A percentile compares a stretch with the other conserved stretches of the same genome.
These are phyloP conservation scores for Pseudotulostoma volvatum DNA, from an alignment of 495 filamentous ascomycete species.

Conservation along the genomic window DNA sequence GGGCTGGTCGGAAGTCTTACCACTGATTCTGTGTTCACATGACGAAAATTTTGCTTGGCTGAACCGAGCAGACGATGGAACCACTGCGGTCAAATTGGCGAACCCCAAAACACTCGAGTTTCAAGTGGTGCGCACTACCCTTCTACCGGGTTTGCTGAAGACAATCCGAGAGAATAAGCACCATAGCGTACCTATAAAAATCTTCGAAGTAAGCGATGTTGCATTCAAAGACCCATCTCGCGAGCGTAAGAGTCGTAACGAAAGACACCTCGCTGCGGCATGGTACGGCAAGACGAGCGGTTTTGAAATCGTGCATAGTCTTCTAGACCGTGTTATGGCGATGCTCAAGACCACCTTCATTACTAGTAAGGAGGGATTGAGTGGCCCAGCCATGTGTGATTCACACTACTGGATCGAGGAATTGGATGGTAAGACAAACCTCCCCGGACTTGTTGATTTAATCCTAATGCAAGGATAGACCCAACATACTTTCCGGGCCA, in stretches of 20 bases:
- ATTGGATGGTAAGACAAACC: slow-evolving; percentile 44
- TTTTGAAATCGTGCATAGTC: slow-evolving; percentile 90
- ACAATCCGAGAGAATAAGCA: slow-evolving; percentile 90
- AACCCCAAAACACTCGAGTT: slow-evolving; percentile 96
- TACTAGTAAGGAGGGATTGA: slow-evolving; percentile 52
- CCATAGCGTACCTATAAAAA: slow-evolving; percentile 74
- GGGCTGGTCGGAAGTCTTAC: slow-evolving; percentile 93
- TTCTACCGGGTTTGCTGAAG: slow-evolving; percentile 86
- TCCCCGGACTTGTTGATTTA: neutral
- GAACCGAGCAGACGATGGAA: slow-evolving; percentile 79
- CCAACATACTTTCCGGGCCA: slow-evolving; percentile 83
- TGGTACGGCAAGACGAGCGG: slow-evolving; percentile 90
- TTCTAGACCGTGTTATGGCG: slow-evolving; percentile 77
- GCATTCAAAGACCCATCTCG: slow-evolving; percentile 64
- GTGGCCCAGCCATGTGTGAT: slow-evolving; percentile 35
- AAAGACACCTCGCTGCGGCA: slow-evolving; percentile 87
- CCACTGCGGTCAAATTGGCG: slow-evolving; percentile 68
- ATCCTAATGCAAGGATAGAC: slow-evolving; percentile 28
- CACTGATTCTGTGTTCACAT: slow-evolving; percentile 90
- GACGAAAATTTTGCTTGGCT: slow-evolving; percentile 98
- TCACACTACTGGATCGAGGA: slow-evolving; percentile 84
- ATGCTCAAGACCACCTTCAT: slow-evolving; percentile 82
- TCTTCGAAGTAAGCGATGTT: slow-evolving; percentile 87
- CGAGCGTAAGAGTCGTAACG: slow-evolving; percentile 79
- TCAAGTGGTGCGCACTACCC: slow-evolving; percentile 81